Evolutionary conservation across 768 basidiomycete species (phyloP), one percentile per base, ranked within the genome.

Genomic region (Clavulina sp.): DNA sequence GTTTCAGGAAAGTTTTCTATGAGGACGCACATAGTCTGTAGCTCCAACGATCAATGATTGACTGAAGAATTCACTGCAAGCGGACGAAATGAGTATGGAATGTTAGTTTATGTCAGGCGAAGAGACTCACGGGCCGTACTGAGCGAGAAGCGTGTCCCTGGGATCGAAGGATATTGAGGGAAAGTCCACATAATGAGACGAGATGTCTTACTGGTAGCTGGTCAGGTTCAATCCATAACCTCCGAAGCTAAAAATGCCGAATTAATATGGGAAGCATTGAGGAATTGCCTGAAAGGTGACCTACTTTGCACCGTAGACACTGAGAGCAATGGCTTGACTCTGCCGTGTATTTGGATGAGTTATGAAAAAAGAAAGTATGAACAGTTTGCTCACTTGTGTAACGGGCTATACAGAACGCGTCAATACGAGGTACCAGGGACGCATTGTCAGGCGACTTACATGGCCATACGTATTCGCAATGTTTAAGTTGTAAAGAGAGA

Each of bases 401-500:
- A n/a, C n/a, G n/a, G n/a, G n/a, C n/a, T n/a, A n/a, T n/a, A n/a
- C n/a, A n/a, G n/a, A n/a, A n/a, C n/a, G n/a, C n/a, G n/a, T n/a
- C n/a, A n/a, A n/a, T n/a, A n/a, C n/a, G n/a, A n/a, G n/a, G n/a
- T n/a, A n/a, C n/a, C n/a, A n/a, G n/a, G n/a, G n/a, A n/a, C n/a
- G n/a, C n/a, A n/a, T n/a, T n/a, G n/a, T n/a, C n/a, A n/a, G n/a
- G n/a, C n/a, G n/a, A n/a, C n/a, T n/a, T n/a, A n/a, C n/a, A n/a
- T n/a, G n/a, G n/a, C 53, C 53, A 41, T 53, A 54, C 1, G 53
- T 54, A 40, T 54, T 54, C 16, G 33, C 50, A n/a, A 54, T 54
- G 40, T 54, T 54, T 36, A 54, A 32, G 30, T 54, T 54, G 41
- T 54, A 54, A 7, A 54, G 29, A 28, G 51, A 56, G 24, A 58